Percentiles rank a stretch among this genome's conserved stretches.
Conservation (phyloP, 1,284 basidiomycete species). For the Wallemia mellicola region DNA sequence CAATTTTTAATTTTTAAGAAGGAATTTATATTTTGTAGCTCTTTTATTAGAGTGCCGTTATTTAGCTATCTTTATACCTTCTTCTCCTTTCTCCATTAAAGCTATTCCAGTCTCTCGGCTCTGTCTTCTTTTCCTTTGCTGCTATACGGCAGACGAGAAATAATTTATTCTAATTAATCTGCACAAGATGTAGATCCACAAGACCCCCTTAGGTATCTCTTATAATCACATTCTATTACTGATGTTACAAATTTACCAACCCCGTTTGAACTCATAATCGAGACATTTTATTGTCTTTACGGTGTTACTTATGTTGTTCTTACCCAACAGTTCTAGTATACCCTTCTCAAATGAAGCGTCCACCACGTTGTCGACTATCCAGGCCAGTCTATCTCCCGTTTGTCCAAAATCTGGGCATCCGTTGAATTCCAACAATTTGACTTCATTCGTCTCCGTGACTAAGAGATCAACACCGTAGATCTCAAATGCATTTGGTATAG, state of each 20-base stretch:
- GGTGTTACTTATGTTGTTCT: neutral
- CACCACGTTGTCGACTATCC: conserved; percentile 56
- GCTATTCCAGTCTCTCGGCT: too few relatives aligned
- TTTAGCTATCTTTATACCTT: neutral
- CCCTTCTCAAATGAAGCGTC: conserved; percentile 11
- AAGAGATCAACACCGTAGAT: conserved; percentile 79
- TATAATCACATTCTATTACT: too few relatives aligned
- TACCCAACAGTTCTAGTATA: neutral
- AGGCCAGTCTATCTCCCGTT: conserved; percentile 50
- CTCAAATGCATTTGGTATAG: conserved; percentile 75
- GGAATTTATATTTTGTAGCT: neutral
- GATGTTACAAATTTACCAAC: too few relatives aligned
- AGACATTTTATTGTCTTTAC: neutral
- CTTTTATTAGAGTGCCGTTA: neutral
- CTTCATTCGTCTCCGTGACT: conserved; percentile 29
- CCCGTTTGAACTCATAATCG: neutral
- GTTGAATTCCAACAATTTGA: conserved; percentile 68
- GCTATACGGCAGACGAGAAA: too few relatives aligned
- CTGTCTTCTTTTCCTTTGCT: too few relatives aligned
- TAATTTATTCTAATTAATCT: too few relatives aligned
- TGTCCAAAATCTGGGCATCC: conserved; percentile 88
- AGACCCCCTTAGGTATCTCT: too few relatives aligned
- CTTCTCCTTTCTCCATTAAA: neutral
- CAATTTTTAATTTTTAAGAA: neutral
- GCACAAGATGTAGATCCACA: neutral